A percentile compares a stretch with the other conserved stretches of the same genome.
Evolutionary conservation across 352 stramenopile genomes (phyloP).

Genomic region (Thalassiosira hispida): DNA sequence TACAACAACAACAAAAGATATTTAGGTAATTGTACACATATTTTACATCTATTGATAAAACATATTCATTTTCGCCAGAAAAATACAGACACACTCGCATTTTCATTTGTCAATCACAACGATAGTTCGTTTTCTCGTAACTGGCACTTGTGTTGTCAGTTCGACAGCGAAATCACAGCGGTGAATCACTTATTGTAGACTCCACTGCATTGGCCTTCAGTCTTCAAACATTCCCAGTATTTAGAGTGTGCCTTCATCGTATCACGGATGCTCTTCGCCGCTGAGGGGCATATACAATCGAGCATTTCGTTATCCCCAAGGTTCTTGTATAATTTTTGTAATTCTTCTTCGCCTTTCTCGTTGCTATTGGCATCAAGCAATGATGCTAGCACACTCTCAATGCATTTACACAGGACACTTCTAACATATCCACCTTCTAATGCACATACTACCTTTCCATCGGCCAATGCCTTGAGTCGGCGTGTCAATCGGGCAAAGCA

Average conservation of each 20-base stretch:
- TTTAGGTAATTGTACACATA: no score
- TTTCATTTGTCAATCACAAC: no score
- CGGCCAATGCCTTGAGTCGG: constrained; percentile 47
- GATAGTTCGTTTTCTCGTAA: no score
- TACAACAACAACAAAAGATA: no score
- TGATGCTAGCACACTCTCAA: constrained; percentile 45
- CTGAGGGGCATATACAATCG: constrained; percentile 43
- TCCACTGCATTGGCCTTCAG: background rate
- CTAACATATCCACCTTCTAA: constrained; percentile 68
- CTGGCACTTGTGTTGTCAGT: no score
- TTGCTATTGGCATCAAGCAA: constrained; percentile 47
- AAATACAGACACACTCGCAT: no score
- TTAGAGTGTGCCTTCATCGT: constrained; percentile 46
- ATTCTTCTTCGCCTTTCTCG: constrained; percentile 41
- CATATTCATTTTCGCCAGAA: no score
- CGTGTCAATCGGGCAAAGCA: constrained; percentile 58
- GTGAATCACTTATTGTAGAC: background rate
- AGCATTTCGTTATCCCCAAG: constrained; percentile 38
- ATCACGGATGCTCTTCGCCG: constrained; percentile 54
- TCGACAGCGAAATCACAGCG: no score
- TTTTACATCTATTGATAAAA: no score
- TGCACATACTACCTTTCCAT: constrained; percentile 54
- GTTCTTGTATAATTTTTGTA: constrained; percentile 38
- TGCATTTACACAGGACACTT: constrained; percentile 60
- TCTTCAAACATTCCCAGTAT: constrained; percentile 64